phyloP scores from a whole-genome alignment of 805 yeast genomes.

The Cyberlindnera sargentensis region DNA sequence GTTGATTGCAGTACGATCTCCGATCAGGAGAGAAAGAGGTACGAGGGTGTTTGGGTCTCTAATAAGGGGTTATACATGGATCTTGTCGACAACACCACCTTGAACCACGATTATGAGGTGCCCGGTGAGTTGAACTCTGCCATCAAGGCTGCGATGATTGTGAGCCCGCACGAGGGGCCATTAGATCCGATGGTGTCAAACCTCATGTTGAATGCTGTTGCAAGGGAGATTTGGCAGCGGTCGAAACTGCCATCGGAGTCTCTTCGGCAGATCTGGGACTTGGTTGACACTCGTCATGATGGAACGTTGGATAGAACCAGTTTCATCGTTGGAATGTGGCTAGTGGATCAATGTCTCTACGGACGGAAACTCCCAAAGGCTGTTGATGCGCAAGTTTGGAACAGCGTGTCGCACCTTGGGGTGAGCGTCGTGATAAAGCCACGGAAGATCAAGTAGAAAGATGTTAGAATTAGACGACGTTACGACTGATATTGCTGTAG shows the following conservation, averaged over 20 bases:
- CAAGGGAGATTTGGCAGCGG: slow-evolving; percentile 72
- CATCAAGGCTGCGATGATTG: slow-evolving; percentile 21
- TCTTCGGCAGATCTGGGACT: slow-evolving; percentile 57
- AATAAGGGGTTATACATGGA: slow-evolving; percentile 64
- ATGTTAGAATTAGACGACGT: background rate
- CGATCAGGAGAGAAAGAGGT: slow-evolving; percentile 72
- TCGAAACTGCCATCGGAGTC: slow-evolving; percentile 63
- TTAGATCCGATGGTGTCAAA: slow-evolving; percentile 16
- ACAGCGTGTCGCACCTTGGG: slow-evolving; percentile 54
- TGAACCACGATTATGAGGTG: slow-evolving; percentile 13
- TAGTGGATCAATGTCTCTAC: slow-evolving; percentile 91
- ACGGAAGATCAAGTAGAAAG: slow-evolving; percentile 12
- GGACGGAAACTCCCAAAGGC: slow-evolving; percentile 81
- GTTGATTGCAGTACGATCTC: slow-evolving; percentile 44
- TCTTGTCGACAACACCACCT: slow-evolving; percentile 12
- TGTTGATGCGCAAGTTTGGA: slow-evolving; percentile 71
- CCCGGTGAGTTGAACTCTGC: slow-evolving; percentile 21
- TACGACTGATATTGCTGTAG: too few species aligned
- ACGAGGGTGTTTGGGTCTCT: slow-evolving; percentile 92
- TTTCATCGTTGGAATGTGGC: slow-evolving; percentile 96
- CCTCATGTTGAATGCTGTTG: slow-evolving; percentile 41
- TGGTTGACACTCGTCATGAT: slow-evolving; percentile 60
- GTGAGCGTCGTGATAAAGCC: slow-evolving; percentile 23
- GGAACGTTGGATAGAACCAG: slow-evolving; percentile 76
- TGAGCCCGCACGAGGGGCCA: slow-evolving; percentile 22